Percentiles rank a stretch among this genome's conserved stretches.
These are phyloP conservation scores for Yamadazyma laniorum DNA, from an alignment of 805 yeast species.

Conservation along the genomic window DNA sequence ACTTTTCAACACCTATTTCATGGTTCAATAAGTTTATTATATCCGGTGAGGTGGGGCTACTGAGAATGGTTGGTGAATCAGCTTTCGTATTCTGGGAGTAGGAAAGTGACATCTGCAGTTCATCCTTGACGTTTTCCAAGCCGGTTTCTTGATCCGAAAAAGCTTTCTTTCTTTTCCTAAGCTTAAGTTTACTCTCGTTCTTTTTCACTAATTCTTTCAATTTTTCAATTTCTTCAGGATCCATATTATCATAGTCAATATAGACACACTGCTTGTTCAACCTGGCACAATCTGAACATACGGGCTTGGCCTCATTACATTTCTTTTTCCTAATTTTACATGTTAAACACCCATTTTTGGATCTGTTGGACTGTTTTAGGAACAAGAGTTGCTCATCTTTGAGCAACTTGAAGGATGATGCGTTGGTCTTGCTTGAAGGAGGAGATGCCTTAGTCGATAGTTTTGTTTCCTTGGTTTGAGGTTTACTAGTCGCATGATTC, in stretches of 20 bases:
- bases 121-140: neutral
- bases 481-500: too few species aligned
- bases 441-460: neutral
- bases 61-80: neutral
- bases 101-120: too few species aligned
- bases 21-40: conserved; percentile 5
- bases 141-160: conserved; percentile 4
- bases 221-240: conserved; percentile 32
- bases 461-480: conserved; percentile 1
- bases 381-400: neutral
- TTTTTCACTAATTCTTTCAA: conserved; percentile 42
- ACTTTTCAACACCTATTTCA: neutral
- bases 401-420: neutral
- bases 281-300: conserved; percentile 49
- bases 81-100: neutral
- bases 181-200: conserved; percentile 20
- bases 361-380: conserved; percentile 8
- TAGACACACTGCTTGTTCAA: conserved; percentile 48
- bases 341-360: conserved; percentile 64
- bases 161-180: conserved; percentile 6
- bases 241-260: conserved; percentile 43
- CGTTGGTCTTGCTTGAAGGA: neutral
- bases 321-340: conserved; percentile 65
- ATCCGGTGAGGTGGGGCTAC: conserved; percentile 9
- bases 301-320: conserved; percentile 51